These are phyloP conservation scores for Rhizophagus clarus DNA, from an alignment of 192 early-diverging fungal species.

Conservation along the genomic window DNA sequence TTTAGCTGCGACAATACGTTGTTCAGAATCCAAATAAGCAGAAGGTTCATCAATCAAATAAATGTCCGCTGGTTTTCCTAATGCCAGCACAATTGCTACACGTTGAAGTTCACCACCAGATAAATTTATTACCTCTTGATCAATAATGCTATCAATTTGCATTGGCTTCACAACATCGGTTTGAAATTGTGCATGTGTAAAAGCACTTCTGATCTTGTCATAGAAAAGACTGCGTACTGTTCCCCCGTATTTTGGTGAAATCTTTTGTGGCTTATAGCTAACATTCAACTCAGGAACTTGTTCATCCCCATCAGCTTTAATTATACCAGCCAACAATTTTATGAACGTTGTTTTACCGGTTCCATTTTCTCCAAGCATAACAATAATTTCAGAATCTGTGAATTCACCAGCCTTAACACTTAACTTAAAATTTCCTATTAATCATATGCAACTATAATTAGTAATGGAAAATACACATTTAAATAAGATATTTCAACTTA, in stretches of 20 bases:
- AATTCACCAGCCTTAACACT: conserved; percentile 79
- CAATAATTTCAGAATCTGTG: conserved; percentile 96
- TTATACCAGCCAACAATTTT: conserved; percentile 82
- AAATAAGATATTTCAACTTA: not conserved
- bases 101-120: conserved; percentile 99
- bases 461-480: not conserved
- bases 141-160: conserved; percentile 89
- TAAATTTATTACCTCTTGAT: conserved; percentile 82
- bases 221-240: conserved; percentile 92
- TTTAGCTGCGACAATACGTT: conserved; percentile 98
- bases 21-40: conserved; percentile 97
- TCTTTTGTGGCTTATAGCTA: conserved; percentile 98
- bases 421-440: conserved; percentile 77
- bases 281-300: conserved; percentile 85
- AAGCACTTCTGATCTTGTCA: conserved; percentile 81
- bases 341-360: conserved; percentile 99
- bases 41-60: conserved; percentile 98
- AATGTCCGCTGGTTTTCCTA: conserved; percentile 92
- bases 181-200: conserved; percentile 95
- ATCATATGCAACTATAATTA: not conserved
- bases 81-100: conserved; percentile 89
- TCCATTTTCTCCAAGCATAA: conserved; percentile 98
- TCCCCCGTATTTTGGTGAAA: conserved; percentile 90
- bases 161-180: conserved; percentile 95
- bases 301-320: conserved; percentile 77